Evolutionary conservation across 1,284 basidiomycete genomes (phyloP).

Genomic region (Papiliotrema fonsecae): DNA sequence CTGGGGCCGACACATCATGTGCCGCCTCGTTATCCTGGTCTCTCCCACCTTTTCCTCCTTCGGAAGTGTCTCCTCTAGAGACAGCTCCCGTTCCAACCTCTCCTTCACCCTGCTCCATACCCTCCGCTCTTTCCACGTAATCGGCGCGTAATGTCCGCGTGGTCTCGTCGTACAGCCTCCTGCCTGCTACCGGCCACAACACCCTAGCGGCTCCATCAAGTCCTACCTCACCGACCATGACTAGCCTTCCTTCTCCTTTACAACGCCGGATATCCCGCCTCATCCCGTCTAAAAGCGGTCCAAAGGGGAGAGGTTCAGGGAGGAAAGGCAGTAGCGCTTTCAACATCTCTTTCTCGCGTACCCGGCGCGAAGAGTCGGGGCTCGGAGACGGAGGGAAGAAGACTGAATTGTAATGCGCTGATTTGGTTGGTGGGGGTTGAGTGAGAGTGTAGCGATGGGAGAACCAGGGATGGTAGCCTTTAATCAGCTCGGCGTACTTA

Average conservation of each 20-base stretch:
- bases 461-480: slow-evolving; percentile 52
- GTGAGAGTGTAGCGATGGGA: slow-evolving; percentile 46
- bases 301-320: slow-evolving; percentile 38
- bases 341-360: slow-evolving; percentile 11
- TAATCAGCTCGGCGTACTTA: too few species aligned
- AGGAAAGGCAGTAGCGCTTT: slow-evolving; percentile 27
- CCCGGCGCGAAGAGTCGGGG: not conserved
- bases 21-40: too few species aligned
- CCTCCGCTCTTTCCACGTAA: not conserved
- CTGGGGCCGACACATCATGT: too few species aligned
- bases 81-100: not conserved
- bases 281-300: slow-evolving; percentile 18
- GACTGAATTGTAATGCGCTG: slow-evolving; percentile 43
- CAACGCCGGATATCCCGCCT: slow-evolving; percentile 18
- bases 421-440: slow-evolving; percentile 25
- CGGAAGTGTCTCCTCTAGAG: not conserved
- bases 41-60: too few species aligned
- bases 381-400: slow-evolving; percentile 32
- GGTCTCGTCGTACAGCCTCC: slow-evolving; percentile 14
- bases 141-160: not conserved
- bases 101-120: not conserved
- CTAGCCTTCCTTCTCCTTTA: slow-evolving; percentile 18
- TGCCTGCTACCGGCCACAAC: slow-evolving; percentile 27
- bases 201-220: slow-evolving; percentile 48
- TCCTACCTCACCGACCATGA: slow-evolving; percentile 51